Conservation (phyloP, 352 stramenopile genomes). For the Phytophthora tubulina region DNA sequence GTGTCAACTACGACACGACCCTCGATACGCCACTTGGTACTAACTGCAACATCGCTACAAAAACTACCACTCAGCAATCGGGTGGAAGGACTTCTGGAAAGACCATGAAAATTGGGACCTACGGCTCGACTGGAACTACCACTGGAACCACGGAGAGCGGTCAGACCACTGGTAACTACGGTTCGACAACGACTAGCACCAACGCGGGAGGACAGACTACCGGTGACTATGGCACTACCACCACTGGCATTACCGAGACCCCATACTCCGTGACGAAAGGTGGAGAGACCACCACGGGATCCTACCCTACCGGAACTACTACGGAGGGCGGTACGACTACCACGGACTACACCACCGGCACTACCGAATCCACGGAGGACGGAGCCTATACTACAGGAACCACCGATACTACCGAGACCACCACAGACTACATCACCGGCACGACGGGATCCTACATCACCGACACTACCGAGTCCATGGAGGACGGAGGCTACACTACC, state of each 20-base stretch:
- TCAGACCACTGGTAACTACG: background rate
- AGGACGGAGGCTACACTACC: background rate
- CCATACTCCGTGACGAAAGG: background rate
- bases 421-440: background rate
- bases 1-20: background rate
- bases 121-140: background rate
- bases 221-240: background rate
- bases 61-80: background rate
- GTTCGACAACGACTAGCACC: background rate
- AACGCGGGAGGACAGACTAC: background rate
- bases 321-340: too few relatives aligned
- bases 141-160: background rate
- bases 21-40: conserved; percentile 6
- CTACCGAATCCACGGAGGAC: background rate
- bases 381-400: too few relatives aligned
- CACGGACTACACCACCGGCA: background rate
- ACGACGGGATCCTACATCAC: background rate
- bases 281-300: background rate
- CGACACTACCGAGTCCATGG: background rate
- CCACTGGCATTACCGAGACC: background rate
- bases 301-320: background rate
- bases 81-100: background rate
- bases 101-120: background rate
- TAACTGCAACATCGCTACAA: background rate
- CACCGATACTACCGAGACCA: background rate